Conservation (phyloP, 108 stramenopile genomes). For the Fistulifera pelliculosa region DNA sequence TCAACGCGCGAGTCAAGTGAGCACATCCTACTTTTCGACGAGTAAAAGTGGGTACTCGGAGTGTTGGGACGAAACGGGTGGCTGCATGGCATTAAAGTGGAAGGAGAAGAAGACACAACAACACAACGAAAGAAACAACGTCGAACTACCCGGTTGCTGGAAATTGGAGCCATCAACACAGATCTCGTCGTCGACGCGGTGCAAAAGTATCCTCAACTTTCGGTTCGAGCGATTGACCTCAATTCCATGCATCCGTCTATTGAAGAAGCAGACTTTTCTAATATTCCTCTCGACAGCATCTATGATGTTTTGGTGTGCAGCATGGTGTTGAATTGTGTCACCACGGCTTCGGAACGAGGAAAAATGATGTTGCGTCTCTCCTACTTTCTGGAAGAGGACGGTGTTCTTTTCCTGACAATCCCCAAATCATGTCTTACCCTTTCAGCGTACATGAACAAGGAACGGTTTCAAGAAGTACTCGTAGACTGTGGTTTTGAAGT, state of each 20-base stretch:
- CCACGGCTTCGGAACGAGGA: constrained; percentile 67
- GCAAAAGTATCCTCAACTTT: constrained; percentile 33
- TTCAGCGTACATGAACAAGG: constrained; percentile 47
- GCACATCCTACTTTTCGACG: constrained; percentile 75
- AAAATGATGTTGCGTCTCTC: constrained; percentile 67
- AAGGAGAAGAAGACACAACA: constrained; percentile 2
- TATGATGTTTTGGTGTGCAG: constrained; percentile 78
- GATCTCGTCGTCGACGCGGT: constrained; percentile 78
- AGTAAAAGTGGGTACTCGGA: constrained; percentile 74
- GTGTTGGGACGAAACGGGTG: constrained; percentile 59
- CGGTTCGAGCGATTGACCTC: constrained; percentile 82
- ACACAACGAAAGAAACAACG: constrained; percentile 8
- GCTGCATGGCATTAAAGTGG: constrained; percentile 50
- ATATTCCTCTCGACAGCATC: constrained; percentile 26
- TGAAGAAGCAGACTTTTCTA: constrained; percentile 82
- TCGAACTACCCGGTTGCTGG: constrained; percentile 59
- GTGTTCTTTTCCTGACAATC: constrained; percentile 66
- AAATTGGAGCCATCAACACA: constrained; percentile 93
- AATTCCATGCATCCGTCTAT: constrained; percentile 68
- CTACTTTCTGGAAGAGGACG: constrained; percentile 67
- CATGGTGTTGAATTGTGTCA: constrained; percentile 95
- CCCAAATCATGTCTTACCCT: constrained; percentile 71
- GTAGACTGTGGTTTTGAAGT: constrained; percentile 55
- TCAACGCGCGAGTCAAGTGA: constrained; percentile 80
- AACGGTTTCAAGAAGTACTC: constrained; percentile 50